Conservation (phyloP, 2,329 filamentous ascomycete species). For the Colletotrichum noveboracense region DNA sequence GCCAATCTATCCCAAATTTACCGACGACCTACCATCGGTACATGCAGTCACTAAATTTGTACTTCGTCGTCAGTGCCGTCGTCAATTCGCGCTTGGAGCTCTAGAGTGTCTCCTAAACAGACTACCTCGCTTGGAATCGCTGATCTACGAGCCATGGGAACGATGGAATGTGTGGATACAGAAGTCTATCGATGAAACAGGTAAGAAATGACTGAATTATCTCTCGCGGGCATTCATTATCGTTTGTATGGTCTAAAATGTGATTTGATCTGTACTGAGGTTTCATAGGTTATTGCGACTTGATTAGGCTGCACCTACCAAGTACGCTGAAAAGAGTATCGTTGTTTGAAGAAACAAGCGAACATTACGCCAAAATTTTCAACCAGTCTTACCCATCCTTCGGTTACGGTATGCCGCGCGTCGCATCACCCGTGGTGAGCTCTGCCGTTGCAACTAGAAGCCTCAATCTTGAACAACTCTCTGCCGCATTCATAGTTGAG, state of each 20-base stretch:
- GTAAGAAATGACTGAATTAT: too few species aligned
- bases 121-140: not conserved
- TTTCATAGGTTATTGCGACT: not conserved
- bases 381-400: too few species aligned
- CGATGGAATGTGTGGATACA: not conserved
- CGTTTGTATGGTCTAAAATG: rapidly evolving
- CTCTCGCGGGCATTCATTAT: not conserved
- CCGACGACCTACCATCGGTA: too few species aligned
- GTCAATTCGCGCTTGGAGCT: not conserved
- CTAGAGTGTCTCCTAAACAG: not conserved
- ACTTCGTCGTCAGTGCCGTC: not conserved
- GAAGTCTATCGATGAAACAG: too few species aligned
- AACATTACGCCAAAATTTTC: not conserved
- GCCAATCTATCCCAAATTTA: too few species aligned
- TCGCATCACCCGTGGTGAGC: not conserved
- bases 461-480: not conserved
- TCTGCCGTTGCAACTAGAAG: not conserved
- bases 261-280: not conserved
- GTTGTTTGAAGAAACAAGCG: not conserved
- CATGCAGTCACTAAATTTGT: not conserved
- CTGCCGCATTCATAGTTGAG: not conserved
- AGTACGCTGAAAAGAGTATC: not conserved
- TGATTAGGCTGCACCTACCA: not conserved
- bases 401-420: too few species aligned
- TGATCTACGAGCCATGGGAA: not conserved